Conservation (phyloP, 2,329 filamentous ascomycete species). For the Talaromyces sp. region DNA sequence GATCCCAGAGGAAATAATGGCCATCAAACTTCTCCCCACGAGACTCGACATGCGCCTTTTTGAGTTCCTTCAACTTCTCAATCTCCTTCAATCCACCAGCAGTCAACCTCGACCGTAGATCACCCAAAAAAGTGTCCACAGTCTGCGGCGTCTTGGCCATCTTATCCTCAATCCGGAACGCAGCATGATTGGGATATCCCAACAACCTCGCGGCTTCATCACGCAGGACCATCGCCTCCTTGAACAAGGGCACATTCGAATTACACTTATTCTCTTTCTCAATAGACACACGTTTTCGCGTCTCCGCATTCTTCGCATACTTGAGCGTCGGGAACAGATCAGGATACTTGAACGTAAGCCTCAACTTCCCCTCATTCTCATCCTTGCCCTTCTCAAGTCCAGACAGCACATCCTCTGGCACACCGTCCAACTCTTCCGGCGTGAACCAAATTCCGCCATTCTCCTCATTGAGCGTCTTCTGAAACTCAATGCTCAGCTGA, state of each 20-base stretch:
- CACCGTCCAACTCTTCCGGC: conserved; percentile 47
- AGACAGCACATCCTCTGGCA: conserved; percentile 51
- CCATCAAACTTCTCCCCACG: conserved; percentile 44
- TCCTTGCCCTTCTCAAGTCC: conserved; percentile 49
- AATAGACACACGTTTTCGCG: conserved; percentile 46
- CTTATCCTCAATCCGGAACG: conserved; percentile 54
- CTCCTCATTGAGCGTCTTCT: conserved; percentile 54
- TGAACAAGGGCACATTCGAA: conserved; percentile 52
- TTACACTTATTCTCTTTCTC: conserved; percentile 54
- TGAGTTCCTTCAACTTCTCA: conserved; percentile 47
- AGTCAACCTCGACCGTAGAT: conserved; percentile 44
- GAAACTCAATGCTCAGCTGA: conserved; percentile 50
- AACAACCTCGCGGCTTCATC: conserved; percentile 52
- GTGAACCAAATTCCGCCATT: conserved; percentile 54
- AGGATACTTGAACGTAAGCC: conserved; percentile 52
- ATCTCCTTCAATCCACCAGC: conserved; percentile 48
- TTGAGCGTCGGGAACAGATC: conserved; percentile 52
- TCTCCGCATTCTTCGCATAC: conserved; percentile 48
- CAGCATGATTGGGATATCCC: conserved; percentile 53
- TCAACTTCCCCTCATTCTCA: conserved; percentile 49
- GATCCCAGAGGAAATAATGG: conserved; percentile 53
- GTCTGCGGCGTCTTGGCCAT: conserved; percentile 55
- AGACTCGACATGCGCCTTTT: conserved; percentile 50
- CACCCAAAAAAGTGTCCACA: conserved; percentile 52
- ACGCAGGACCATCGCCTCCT: conserved; percentile 50